These are phyloP conservation scores for Pseudopediastrum boryanum DNA, from an alignment of 139 green algal genomes.

Conservation along the genomic window DNA sequence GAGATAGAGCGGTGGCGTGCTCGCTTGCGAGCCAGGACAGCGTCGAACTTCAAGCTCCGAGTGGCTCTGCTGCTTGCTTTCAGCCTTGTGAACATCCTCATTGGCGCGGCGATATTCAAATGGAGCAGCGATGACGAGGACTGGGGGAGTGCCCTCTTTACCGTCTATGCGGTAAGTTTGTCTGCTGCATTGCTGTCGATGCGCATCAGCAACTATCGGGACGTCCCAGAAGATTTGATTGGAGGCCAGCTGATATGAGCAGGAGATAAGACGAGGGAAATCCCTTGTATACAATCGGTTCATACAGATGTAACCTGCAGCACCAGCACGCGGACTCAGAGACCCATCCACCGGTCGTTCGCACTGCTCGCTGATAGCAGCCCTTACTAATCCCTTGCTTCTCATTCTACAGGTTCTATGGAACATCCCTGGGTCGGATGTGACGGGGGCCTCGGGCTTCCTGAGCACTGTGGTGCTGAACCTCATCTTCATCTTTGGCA, in stretches of 20 bases:
- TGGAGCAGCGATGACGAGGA: background rate
- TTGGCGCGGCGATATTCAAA: constrained; percentile 15
- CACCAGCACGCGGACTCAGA: background rate
- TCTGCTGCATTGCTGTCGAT: background rate
- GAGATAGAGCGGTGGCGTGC: constrained; percentile 6
- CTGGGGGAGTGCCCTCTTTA: constrained; percentile 8
- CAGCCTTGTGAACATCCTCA: background rate
- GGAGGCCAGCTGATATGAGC: background rate
- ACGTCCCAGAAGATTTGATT: background rate
- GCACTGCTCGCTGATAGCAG: background rate
- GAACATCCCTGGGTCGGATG: constrained; percentile 25
- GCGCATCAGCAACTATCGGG: background rate
- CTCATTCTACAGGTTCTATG: constrained; percentile 7
- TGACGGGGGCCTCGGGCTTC: background rate
- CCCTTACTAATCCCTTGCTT: background rate
- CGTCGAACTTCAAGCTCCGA: constrained; percentile 31
- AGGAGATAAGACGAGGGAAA: background rate
- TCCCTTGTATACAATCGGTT: background rate
- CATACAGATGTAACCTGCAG: background rate
- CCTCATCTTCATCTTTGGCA: constrained; percentile 34
- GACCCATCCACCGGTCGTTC: background rate
- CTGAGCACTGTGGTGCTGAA: constrained; percentile 29
- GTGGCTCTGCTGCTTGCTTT: constrained; percentile 20
- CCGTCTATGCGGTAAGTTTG: constrained; percentile 20
- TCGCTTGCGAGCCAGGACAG: constrained; percentile 7